Evolutionary conservation across 192 early-diverging fungal genomes (phyloP).

Genomic region (Haplosporangium gracile): DNA sequence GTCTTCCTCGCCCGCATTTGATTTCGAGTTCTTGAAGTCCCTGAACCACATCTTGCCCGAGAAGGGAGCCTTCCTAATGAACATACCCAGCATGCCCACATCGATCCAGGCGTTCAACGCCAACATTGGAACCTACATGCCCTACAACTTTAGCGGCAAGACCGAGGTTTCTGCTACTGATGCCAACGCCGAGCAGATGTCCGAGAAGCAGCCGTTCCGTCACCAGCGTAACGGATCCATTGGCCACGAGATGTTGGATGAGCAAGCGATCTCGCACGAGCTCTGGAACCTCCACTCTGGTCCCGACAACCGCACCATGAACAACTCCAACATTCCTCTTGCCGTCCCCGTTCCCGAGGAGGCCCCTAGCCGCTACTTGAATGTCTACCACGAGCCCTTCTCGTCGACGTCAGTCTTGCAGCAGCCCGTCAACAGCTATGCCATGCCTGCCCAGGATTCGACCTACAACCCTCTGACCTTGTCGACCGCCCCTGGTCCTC

Average conservation of each 20-base stretch:
- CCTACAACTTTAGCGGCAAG: constrained; percentile 52
- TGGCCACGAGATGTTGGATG: constrained; percentile 36
- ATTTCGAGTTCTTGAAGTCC: constrained; percentile 47
- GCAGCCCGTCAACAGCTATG: constrained; percentile 52
- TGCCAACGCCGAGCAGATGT: background rate
- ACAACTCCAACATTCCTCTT: constrained; percentile 1
- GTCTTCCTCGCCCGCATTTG: constrained; percentile 39
- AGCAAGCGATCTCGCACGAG: constrained; percentile 44
- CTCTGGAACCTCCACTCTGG: constrained; percentile 41
- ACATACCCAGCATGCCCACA: constrained; percentile 53
- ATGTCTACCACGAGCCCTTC: constrained; percentile 49
- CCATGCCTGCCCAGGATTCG: constrained; percentile 34
- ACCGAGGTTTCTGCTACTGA: constrained; percentile 18
- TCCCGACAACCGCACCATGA: constrained; percentile 27
- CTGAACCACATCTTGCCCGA: constrained; percentile 54
- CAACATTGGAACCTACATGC: constrained; percentile 54
- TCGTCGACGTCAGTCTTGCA: constrained; percentile 49
- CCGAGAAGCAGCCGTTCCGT: constrained; percentile 28
- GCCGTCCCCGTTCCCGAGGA: constrained; percentile 24
- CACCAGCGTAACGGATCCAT: constrained; percentile 27
- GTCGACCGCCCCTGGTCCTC: constrained; percentile 28
- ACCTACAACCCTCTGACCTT: constrained; percentile 30
- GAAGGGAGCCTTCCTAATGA: constrained; percentile 53
- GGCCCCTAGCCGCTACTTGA: constrained; percentile 44
- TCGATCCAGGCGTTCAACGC: constrained; percentile 54